Conservation (phyloP, 495 filamentous ascomycete genomes). For the Bombardia bombarda region DNA sequence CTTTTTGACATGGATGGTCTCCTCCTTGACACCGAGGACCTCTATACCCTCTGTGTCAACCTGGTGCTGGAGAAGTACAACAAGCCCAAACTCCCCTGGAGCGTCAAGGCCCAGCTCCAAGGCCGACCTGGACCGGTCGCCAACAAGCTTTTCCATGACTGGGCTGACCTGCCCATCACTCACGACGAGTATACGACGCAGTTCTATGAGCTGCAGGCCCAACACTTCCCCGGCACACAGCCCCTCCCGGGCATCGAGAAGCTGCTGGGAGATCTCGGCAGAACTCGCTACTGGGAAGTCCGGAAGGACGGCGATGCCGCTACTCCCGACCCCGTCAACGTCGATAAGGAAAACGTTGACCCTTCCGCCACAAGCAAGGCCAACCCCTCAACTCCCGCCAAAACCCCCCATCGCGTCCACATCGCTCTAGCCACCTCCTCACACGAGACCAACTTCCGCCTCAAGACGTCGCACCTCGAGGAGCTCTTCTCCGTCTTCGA, state of each 20-base stretch:
- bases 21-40: conserved; percentile 87
- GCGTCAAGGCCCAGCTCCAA: conserved; percentile 88
- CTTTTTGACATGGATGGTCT: conserved; percentile 99
- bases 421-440: conserved; percentile 85
- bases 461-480: conserved; percentile 71
- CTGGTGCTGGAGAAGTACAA: conserved; percentile 66
- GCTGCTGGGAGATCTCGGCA: conserved; percentile 51
- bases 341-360: conserved; percentile 7
- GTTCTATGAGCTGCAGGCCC: conserved; percentile 50
- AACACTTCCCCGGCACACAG: conserved; percentile 63
- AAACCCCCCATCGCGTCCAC: conserved; percentile 46
- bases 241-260: conserved; percentile 72
- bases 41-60: conserved; percentile 80
- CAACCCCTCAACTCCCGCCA: background rate
- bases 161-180: conserved; percentile 80
- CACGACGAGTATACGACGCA: conserved; percentile 54
- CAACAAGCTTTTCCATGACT: conserved; percentile 47
- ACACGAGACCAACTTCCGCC: conserved; percentile 56
- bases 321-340: background rate
- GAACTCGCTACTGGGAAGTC: conserved; percentile 37
- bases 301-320: conserved; percentile 8
- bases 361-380: background rate
- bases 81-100: conserved; percentile 73
- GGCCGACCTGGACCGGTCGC: conserved; percentile 75
- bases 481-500: conserved; percentile 71